Base-by-base conservation (phyloP, 73 alveolate species). In the Paraurostyla sp. region DNA sequence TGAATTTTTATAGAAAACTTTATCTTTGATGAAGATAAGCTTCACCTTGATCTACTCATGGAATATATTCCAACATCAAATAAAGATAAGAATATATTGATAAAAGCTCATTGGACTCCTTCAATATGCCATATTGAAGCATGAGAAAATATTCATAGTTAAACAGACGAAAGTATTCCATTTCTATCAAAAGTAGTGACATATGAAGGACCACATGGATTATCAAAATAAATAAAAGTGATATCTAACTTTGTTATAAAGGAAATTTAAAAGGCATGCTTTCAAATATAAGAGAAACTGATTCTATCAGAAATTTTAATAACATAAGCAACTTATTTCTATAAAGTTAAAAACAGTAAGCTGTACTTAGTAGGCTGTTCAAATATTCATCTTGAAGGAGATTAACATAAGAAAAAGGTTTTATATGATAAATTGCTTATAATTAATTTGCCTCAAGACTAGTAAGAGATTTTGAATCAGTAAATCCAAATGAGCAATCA, bases 241-340 rank as follows among this genome's bases (percentile, higher is more conserved):
- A 9, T 60, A 6, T 60, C 78, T 2, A 60, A 30, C 32, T 60
- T 29, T 60, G 32, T 50, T 32, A 60, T 60, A 3, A 60, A 60
- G 32, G 78, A 60, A 30, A 60, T 60, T 30, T 45, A 60, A 33
- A 60, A 60, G 25, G 78, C 78, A 11, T 60, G 78, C 78, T 60
- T 32, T 16, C 22, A 29, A 50, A 60, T 60, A 3, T 11, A 25
- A 60, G 78, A 60, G 13, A 60, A 60, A 27, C 50, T 60, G 13
- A 11, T 50, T 60, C 25, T 29, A 60, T 60, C 78, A 13, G 78
- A 60, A 6, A 60, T 60, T 27, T 29, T 60, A 27, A 27, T 60
- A 27, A 20, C 22, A 29, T 9, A 60, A 60, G 78, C 78, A 9
- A 60, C 23, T 20, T 60, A 60, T 25, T 60, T 9, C 50, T 60